phyloP scores from a whole-genome alignment of 768 basidiomycete species.

The Agrocybe praecox region DNA sequence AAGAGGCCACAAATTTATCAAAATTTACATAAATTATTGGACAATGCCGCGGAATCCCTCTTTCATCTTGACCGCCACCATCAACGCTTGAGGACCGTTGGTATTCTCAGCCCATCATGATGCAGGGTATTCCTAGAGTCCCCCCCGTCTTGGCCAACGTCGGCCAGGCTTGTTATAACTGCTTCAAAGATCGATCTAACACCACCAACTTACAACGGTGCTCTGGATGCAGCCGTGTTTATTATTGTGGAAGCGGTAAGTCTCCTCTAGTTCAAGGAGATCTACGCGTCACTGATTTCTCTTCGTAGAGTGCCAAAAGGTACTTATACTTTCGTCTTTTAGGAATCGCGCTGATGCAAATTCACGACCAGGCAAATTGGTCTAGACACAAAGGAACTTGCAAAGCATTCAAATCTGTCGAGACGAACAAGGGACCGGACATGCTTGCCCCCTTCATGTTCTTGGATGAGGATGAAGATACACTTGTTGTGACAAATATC shows the following conservation, averaged over 20 bases:
- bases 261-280: not conserved
- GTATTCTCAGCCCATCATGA: not conserved
- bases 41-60: not conserved
- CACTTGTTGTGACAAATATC: slow-evolving; percentile 13
- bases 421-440: slow-evolving; percentile 14
- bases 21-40: no score
- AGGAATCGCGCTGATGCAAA: not conserved
- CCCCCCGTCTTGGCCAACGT: slow-evolving; percentile 26
- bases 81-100: not conserved
- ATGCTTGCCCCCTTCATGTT: slow-evolving; percentile 12
- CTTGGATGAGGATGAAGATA: slow-evolving; percentile 11
- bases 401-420: slow-evolving; percentile 29
- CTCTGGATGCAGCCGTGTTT: slow-evolving; percentile 29
- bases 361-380: slow-evolving; percentile 27
- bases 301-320: slow-evolving; percentile 32
- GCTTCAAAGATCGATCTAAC: slow-evolving; percentile 24
- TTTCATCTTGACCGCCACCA: not conserved
- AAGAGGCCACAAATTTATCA: no score
- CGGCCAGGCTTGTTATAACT: slow-evolving; percentile 32
- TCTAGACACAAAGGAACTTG: slow-evolving; percentile 31
- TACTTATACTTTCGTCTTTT: slow-evolving; percentile 4
- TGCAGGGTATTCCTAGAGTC: slow-evolving; percentile 1
- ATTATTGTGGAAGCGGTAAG: slow-evolving; percentile 33
- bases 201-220: slow-evolving; percentile 26
- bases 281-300: not conserved